Conservation (phyloP, 768 basidiomycete species). For the Cystobasidium tubakii region DNA sequence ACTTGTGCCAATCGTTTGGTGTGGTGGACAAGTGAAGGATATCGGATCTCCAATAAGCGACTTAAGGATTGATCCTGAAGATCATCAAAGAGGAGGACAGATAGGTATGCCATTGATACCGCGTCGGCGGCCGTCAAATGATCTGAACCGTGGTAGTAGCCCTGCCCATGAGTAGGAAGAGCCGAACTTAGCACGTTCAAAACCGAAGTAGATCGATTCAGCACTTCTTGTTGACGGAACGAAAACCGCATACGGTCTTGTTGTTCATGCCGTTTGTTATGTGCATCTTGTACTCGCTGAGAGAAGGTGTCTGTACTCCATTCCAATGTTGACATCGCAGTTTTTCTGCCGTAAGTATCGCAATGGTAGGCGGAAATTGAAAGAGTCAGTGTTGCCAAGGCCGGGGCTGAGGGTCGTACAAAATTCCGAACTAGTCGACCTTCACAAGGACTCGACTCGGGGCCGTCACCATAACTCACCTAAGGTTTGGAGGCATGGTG, state of each 20-base stretch:
- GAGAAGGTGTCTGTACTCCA: not conserved
- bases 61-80: not conserved
- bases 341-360: no score
- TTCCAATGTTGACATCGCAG: no score
- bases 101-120: not conserved
- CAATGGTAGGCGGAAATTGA: no score
- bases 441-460: no score
- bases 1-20: not conserved
- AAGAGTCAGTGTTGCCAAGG: no score
- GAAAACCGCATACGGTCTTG: not conserved
- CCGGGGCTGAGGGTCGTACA: no score
- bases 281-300: not conserved
- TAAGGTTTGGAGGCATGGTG: no score
- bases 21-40: not conserved
- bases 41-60: not conserved
- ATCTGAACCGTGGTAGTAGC: not conserved
- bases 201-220: not conserved
- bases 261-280: not conserved
- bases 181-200: not conserved
- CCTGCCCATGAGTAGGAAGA: not conserved
- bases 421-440: no score
- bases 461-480: no score
- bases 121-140: not conserved
- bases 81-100: not conserved
- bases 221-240: not conserved